Evolutionary conservation across 768 basidiomycete species (phyloP).

Genomic region (Lactifluus piperatus): DNA sequence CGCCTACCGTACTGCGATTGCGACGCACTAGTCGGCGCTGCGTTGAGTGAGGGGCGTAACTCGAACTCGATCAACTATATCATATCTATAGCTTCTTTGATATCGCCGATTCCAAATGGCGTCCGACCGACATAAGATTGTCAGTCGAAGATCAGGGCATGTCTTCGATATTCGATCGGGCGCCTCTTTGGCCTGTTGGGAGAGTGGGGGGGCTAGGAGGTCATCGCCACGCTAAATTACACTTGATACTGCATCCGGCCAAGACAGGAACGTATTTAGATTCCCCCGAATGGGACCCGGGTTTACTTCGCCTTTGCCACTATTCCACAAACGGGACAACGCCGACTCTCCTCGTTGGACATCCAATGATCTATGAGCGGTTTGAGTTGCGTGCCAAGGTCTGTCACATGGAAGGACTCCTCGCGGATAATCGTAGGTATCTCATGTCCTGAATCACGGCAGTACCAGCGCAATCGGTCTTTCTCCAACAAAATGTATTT

Average conservation of each 20-base stretch:
- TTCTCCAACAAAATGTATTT: background rate
- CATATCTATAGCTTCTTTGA: too few relatives aligned
- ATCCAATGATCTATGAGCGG: conserved; percentile 86
- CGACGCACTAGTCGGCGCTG: too few relatives aligned
- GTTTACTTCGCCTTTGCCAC: conserved; percentile 48
- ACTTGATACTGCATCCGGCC: too few relatives aligned
- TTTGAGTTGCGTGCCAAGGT: conserved; percentile 90
- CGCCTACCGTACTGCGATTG: too few relatives aligned
- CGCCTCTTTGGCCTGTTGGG: too few relatives aligned
- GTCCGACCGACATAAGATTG: too few relatives aligned
- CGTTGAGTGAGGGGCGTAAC: background rate
- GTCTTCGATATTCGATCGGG: too few relatives aligned
- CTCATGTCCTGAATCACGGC: conserved; percentile 50
- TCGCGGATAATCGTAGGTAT: conserved; percentile 72
- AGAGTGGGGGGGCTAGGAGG: background rate
- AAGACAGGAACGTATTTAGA: background rate
- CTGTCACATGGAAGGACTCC: conserved; percentile 79
- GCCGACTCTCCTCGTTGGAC: conserved; percentile 50
- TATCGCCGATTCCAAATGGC: too few relatives aligned
- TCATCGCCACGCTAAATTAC: background rate
- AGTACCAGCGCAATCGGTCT: conserved; percentile 95
- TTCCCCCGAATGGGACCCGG: background rate
- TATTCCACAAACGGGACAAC: conserved; percentile 62
- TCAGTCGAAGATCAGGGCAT: too few relatives aligned
- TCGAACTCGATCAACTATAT: too few relatives aligned